phyloP scores from a whole-genome alignment of 805 yeast genomes.

The Yamadazyma ubonensis region DNA sequence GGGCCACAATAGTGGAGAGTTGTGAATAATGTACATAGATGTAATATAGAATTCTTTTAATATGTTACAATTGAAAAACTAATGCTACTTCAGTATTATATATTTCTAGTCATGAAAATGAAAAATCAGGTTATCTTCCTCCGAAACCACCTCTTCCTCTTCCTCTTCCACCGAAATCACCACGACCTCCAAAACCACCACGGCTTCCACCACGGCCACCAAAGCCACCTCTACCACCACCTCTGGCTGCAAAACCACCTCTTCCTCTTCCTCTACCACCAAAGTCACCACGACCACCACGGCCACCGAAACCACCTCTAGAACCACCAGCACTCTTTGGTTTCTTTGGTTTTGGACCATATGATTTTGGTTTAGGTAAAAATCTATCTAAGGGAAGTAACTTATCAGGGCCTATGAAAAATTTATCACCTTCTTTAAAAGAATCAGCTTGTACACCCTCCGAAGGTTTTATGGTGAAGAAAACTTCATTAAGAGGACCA shows the following conservation, averaged over 20 bases:
- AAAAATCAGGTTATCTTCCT: no score
- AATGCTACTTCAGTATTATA: no score
- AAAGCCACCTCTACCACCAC: constrained; percentile 41
- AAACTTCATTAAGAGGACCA: constrained; percentile 98
- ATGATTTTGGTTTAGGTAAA: constrained; percentile 90
- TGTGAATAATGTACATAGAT: constrained; percentile 38
- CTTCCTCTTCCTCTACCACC: constrained; percentile 44
- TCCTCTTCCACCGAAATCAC: constrained; percentile 41
- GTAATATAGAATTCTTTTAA: no score
- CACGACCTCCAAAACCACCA: constrained; percentile 29
- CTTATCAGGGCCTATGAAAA: constrained; percentile 93
- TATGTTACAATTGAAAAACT: no score
- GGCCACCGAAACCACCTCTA: constrained; percentile 39
- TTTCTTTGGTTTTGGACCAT: constrained; percentile 78
- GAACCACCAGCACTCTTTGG: constrained; percentile 62
- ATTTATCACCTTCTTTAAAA: constrained; percentile 94
- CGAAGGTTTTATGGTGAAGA: constrained; percentile 90
- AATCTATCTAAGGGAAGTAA: constrained; percentile 94
- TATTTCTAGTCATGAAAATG: constrained; percentile 2
- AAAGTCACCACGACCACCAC: constrained; percentile 44
- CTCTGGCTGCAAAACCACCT: constrained; percentile 40
- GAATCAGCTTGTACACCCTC: constrained; percentile 96
- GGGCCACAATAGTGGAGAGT: constrained; percentile 51
- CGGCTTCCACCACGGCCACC: constrained; percentile 41
- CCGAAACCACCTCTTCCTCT: constrained; percentile 31